Evolutionary conservation across 1,139 yeast genomes (phyloP), one percentile per base, ranked within the genome.

Genomic region (Candida smagusa): DNA sequence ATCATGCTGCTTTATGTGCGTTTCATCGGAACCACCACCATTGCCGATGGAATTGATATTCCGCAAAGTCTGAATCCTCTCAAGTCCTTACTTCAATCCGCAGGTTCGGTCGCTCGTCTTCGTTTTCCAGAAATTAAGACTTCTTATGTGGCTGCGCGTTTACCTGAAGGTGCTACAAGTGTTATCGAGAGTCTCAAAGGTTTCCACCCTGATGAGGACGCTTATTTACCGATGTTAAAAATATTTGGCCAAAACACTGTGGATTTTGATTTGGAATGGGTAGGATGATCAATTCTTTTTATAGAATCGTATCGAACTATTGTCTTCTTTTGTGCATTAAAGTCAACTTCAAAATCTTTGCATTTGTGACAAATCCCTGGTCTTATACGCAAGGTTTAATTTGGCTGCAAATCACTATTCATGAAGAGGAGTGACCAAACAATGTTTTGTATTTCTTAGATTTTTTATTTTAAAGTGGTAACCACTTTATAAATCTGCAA

Each of bases 1-100:
- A 30, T 36, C 33, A 31, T 30, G 33, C 11, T 23, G 26, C 25
- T 39, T 19, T 33, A 27, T 13, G 33, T 34, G 12, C 26, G 33
- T 12, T 29, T 26, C 25, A 13, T 32, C 7, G 35, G 36, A n/a
- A 33, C 26, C 8, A 11, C 32, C 11, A 25, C 32, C 11, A 6
- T 36, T n/a, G 34, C 30, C 1, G 16, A 25, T 31, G 12, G 29
- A 6, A 32, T 29, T 5, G 12, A 24, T 6, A 12, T 24, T n/a
- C 26, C 26, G 9, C 9, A 9, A 6, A 23, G 26, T 23, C 22
- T 30, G 5, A 28, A 35, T 9, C 34, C 35, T 3, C 9, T 28
- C 6, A 11, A 13, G 8, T 12, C 33, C 6, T 32, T 40, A 22
- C 19, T 37, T 23, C 13, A 13, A 16, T 16, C 19, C 16, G 43